A percentile compares a stretch with the other conserved stretches of the same genome.
Conservation (phyloP, 129 eudicot species). For the Centrapalus pauciflorus region DNA sequence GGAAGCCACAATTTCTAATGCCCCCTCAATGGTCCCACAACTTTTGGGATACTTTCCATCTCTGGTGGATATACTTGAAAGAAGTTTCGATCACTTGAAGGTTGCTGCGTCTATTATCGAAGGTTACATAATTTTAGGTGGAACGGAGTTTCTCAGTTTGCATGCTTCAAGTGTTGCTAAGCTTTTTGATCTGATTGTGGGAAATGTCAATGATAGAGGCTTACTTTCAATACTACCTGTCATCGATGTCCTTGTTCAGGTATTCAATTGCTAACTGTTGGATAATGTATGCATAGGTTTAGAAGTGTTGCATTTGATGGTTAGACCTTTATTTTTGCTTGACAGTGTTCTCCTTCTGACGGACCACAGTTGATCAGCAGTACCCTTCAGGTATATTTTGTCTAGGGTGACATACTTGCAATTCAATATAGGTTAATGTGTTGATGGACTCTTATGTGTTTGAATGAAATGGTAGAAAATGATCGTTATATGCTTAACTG, state of each 20-base stretch:
- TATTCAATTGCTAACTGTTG: conserved; percentile 15
- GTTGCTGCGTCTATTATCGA: conserved; percentile 79
- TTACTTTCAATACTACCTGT: conserved; percentile 81
- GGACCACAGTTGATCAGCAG: conserved; percentile 84
- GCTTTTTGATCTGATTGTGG: conserved; percentile 74
- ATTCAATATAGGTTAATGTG: not conserved
- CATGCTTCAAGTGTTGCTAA: conserved; percentile 76
- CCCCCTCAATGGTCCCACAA: conserved; percentile 76
- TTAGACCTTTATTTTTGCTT: conserved; percentile 15
- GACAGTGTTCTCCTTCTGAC: conserved; percentile 86
- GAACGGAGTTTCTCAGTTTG: conserved; percentile 66
- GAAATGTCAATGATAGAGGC: conserved; percentile 82
- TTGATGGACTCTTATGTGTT: conserved; percentile 9
- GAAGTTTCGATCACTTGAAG: conserved; percentile 90
- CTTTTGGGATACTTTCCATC: conserved; percentile 61
- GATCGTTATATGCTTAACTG: conserved; percentile 73
- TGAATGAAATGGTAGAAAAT: conserved; percentile 57
- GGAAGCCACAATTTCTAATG: conserved; percentile 87
- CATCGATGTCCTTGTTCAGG: conserved; percentile 84
- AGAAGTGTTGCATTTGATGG: conserved; percentile 1
- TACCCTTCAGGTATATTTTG: conserved; percentile 63
- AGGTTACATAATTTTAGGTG: conserved; percentile 77
- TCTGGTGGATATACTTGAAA: conserved; percentile 80
- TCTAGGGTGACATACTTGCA: not conserved
- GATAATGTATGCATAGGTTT: no score